phyloP scores from a whole-genome alignment of 225 moss, liverwort and hornwort species.

The Lunularia cruciata region DNA sequence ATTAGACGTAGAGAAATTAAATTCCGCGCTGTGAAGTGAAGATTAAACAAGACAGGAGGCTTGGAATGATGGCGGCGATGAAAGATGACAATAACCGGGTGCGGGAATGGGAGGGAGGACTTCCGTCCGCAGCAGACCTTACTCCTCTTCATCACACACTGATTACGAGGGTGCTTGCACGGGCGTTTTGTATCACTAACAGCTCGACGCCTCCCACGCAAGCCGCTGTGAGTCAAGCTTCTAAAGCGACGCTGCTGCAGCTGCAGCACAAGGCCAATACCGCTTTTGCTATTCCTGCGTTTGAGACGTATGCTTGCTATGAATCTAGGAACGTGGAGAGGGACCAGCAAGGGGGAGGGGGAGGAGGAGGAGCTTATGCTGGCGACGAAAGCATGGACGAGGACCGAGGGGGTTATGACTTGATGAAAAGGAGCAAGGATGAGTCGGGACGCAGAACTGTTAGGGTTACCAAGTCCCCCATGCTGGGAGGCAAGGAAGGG shows the following conservation, averaged over 20 bases:
- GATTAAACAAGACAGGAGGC: not conserved
- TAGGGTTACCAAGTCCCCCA: conserved; percentile 34
- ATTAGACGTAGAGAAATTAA: no score
- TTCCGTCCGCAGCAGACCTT: conserved; percentile 71
- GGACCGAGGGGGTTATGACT: conserved; percentile 32
- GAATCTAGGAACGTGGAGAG: conserved; percentile 24
- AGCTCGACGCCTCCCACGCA: conserved; percentile 34
- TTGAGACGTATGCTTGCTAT: conserved; percentile 67
- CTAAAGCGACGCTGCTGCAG: conserved; percentile 60
- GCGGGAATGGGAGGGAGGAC: conserved; percentile 78
- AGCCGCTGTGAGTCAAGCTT: conserved; percentile 55
- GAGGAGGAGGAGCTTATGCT: conserved; percentile 7
- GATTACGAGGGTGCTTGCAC: conserved; percentile 67
- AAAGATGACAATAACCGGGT: conserved; percentile 73
- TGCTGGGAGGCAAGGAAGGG: conserved; percentile 40
- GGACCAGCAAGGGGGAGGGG: not conserved
- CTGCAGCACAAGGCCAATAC: conserved; percentile 50
- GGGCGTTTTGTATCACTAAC: conserved; percentile 71
- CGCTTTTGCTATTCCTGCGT: conserved; percentile 46
- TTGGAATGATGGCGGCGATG: conserved; percentile 51
- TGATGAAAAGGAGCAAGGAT: conserved; percentile 39
- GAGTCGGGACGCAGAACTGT: conserved; percentile 32
- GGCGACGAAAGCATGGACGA: conserved; percentile 39
- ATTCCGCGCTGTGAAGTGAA: not conserved
- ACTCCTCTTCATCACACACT: conserved; percentile 65